phyloP scores from a whole-genome alignment of 768 basidiomycete genomes.

The Trametes cubensis region DNA sequence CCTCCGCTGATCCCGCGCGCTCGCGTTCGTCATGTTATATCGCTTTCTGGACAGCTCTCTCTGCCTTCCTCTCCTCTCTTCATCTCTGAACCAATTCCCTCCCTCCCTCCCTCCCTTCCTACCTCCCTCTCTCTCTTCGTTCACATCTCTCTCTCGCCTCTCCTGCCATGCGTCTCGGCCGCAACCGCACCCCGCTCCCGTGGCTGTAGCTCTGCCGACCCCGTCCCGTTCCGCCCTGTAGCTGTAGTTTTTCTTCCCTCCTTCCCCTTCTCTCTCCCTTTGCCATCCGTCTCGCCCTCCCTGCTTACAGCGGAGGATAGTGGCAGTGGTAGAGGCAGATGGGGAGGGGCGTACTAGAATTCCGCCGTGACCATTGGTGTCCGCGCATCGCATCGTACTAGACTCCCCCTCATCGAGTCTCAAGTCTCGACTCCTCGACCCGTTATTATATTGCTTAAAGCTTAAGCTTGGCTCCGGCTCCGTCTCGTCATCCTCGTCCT shows the following conservation, averaged over 20 bases:
- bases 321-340: too few species aligned
- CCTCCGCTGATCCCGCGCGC: not conserved
- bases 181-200: constrained; percentile 6
- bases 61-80: not conserved
- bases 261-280: not conserved
- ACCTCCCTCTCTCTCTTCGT: not conserved
- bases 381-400: too few species aligned
- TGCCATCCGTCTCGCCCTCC: too few species aligned
- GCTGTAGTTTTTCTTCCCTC: constrained; percentile 17
- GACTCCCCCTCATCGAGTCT: too few species aligned
- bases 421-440: too few species aligned
- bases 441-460: too few species aligned
- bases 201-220: constrained; percentile 19
- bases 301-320: not conserved
- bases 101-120: not conserved
- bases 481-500: not conserved
- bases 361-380: too few species aligned
- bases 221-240: constrained; percentile 11
- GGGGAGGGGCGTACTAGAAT: too few species aligned
- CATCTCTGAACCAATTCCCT: too few species aligned
- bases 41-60: constrained; percentile 10
- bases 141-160: too few species aligned
- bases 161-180: constrained; percentile 6
- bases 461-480: not conserved
- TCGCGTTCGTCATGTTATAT: constrained; percentile 1